phyloP scores from a whole-genome alignment of 345 rosid species.

The Nephelium lappaceum region DNA sequence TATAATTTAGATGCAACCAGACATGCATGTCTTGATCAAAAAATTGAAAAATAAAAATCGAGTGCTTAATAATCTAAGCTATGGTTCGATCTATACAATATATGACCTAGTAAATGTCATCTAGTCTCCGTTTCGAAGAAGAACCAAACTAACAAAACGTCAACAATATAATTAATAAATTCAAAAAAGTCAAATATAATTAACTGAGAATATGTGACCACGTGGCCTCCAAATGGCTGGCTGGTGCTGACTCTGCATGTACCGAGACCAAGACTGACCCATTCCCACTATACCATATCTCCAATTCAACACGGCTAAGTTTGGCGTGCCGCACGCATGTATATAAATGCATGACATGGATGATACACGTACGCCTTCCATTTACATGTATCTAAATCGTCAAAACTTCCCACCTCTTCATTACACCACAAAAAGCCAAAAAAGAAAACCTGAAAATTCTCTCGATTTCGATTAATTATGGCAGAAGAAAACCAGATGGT shows the following conservation, averaged over 20 bases:
- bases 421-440: not conserved
- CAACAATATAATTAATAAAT: no score
- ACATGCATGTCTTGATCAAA: not conserved
- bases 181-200: no score
- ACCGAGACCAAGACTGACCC: not conserved
- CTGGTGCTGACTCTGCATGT: not conserved
- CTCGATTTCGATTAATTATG: constrained; percentile 21
- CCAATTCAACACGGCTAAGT: not conserved
- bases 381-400: not conserved
- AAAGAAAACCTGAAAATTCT: not conserved
- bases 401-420: not conserved
- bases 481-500: constrained; percentile 26
- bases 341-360: not conserved
- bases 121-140: not conserved
- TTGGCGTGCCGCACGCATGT: not conserved
- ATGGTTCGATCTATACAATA: no score
- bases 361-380: not conserved
- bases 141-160: not conserved
- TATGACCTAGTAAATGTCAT: not conserved
- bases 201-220: not conserved
- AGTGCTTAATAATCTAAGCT: not conserved
- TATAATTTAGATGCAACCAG: not conserved
- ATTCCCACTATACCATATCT: not conserved
- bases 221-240: not conserved
- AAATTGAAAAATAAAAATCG: no score